Conservation (phyloP, 495 filamentous ascomycete genomes). For the Neurospora sp. region DNA sequence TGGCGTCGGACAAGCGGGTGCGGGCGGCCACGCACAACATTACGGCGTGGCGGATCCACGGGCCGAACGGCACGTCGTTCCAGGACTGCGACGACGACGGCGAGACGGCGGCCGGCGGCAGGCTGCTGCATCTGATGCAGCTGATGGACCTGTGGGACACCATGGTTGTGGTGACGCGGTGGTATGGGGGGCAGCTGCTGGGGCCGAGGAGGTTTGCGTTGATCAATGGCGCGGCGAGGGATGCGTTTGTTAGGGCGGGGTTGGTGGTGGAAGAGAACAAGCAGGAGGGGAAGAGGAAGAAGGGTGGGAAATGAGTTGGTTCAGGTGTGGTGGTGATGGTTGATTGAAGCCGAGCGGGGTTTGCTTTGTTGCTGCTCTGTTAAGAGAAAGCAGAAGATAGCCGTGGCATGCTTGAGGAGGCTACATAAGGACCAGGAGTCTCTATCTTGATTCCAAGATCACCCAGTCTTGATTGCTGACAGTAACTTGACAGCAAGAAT, state of each 20-base stretch:
- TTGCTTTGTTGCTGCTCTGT: too few species aligned
- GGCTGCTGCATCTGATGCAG: slow-evolving; percentile 82
- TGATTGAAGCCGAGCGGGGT: too few species aligned
- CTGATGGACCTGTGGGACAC: slow-evolving; percentile 89
- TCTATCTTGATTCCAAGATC: background rate
- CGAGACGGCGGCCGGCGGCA: slow-evolving; percentile 83
- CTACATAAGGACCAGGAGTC: too few species aligned
- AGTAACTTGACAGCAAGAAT: background rate
- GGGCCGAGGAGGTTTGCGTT: slow-evolving; percentile 83
- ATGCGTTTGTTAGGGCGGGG: slow-evolving; percentile 73
- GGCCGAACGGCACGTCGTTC: slow-evolving; percentile 43
- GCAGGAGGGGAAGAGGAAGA: slow-evolving; percentile 46
- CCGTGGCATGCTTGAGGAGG: too few species aligned
- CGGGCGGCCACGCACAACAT: slow-evolving; percentile 90
- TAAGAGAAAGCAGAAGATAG: too few species aligned
- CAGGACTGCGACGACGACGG: slow-evolving; percentile 96
- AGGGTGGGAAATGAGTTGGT: slow-evolving; percentile 21
- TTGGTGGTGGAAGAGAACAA: slow-evolving; percentile 41
- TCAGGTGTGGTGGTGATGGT: background rate
- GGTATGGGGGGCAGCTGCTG: slow-evolving; percentile 86
- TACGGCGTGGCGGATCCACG: slow-evolving; percentile 48
- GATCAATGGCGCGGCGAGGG: slow-evolving; percentile 77
- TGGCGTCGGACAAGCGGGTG: slow-evolving; percentile 70
- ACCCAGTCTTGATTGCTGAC: background rate
- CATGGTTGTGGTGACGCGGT: slow-evolving; percentile 87